Conservation (phyloP, 805 yeast species). For the Candida awuae region DNA sequence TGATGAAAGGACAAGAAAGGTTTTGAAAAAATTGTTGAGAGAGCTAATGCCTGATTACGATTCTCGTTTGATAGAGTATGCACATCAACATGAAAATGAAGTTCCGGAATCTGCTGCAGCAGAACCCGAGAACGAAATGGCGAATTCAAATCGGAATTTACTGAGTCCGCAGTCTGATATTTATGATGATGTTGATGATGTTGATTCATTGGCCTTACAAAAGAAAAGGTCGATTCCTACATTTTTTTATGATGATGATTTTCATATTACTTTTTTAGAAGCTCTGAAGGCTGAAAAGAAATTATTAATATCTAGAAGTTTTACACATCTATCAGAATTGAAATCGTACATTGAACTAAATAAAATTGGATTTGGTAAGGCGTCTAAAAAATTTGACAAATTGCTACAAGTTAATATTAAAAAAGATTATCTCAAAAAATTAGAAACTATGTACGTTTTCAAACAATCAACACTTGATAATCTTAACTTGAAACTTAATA, state of each 20-base stretch:
- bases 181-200: slow-evolving; percentile 7
- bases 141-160: neutral
- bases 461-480: slow-evolving; percentile 35
- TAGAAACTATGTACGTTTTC: slow-evolving; percentile 50
- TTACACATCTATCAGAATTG: slow-evolving; percentile 72
- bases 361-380: slow-evolving; percentile 82
- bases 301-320: slow-evolving; percentile 56
- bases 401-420: slow-evolving; percentile 56
- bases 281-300: slow-evolving; percentile 58
- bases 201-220: slow-evolving; percentile 15
- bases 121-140: neutral
- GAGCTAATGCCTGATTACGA: slow-evolving; percentile 6
- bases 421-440: slow-evolving; percentile 43
- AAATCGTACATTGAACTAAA: slow-evolving; percentile 79
- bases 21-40: slow-evolving; percentile 14
- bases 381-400: slow-evolving; percentile 87
- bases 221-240: slow-evolving; percentile 25
- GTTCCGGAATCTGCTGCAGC: neutral
- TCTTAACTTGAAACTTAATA: slow-evolving; percentile 48
- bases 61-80: neutral
- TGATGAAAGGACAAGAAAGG: slow-evolving; percentile 14
- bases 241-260: slow-evolving; percentile 31
- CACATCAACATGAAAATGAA: neutral
- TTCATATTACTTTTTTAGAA: slow-evolving; percentile 32
- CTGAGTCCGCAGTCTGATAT: neutral